Evolutionary conservation across 2,329 filamentous ascomycete genomes (phyloP).

Genomic region (Botryotinia convoluta): DNA sequence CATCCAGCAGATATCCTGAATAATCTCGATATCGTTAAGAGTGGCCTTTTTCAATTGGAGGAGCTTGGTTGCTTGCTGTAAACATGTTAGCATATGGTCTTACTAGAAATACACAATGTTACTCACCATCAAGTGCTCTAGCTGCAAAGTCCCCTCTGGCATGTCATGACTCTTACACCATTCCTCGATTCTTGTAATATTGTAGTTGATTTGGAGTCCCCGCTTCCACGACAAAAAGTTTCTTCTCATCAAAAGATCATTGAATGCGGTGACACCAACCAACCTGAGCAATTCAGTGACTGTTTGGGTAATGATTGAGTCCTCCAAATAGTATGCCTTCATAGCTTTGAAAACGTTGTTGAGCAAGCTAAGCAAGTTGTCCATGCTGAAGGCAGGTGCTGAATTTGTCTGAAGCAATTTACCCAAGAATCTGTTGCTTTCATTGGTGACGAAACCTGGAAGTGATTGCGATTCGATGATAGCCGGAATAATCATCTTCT

Average conservation of each 20-base stretch:
- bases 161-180: slow-evolving; percentile 99
- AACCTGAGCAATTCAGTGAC: slow-evolving; percentile 89
- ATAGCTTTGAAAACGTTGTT: slow-evolving; percentile 98
- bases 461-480: slow-evolving; percentile 99
- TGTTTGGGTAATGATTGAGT: slow-evolving; percentile 92
- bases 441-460: slow-evolving; percentile 96
- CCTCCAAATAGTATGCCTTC: slow-evolving; percentile 97
- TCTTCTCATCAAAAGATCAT: slow-evolving; percentile 93
- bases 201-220: slow-evolving; percentile 99
- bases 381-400: slow-evolving; percentile 97
- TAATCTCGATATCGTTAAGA: slow-evolving; percentile 98
- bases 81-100: slow-evolving; percentile 36
- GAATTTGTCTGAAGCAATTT: slow-evolving; percentile 92
- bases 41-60: slow-evolving; percentile 98
- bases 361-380: slow-evolving; percentile 89
- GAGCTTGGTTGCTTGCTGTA: slow-evolving; percentile 92
- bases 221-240: slow-evolving; percentile 99
- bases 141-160: slow-evolving; percentile 94
- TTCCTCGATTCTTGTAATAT: slow-evolving; percentile 98
- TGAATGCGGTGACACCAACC: slow-evolving; percentile 97
- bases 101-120: neutral
- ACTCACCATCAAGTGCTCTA: slow-evolving; percentile 93
- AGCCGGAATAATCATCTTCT: slow-evolving; percentile 99
- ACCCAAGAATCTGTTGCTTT: slow-evolving; percentile 96
- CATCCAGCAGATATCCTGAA: slow-evolving; percentile 99